Evolutionary conservation across 495 filamentous ascomycete species (phyloP).

Genomic region (Terfezia claveryi): DNA sequence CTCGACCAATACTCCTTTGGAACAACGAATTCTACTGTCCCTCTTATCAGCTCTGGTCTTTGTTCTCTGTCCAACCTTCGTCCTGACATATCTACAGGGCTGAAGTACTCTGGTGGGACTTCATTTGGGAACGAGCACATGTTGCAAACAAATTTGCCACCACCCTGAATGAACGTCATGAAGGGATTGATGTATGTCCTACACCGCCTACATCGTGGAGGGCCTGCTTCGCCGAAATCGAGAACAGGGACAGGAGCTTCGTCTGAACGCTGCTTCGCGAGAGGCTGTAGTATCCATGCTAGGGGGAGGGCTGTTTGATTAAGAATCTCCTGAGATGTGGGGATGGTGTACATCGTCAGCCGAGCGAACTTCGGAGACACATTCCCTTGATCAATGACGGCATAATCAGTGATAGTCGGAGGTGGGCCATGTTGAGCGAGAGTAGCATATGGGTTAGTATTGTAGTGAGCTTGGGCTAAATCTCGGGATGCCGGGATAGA

Average conservation of each 20-base stretch:
- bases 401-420: constrained; percentile 71
- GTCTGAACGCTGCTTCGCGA: constrained; percentile 63
- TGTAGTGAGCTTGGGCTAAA: constrained; percentile 56
- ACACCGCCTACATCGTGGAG: constrained; percentile 82
- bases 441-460: constrained; percentile 72
- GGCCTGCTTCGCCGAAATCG: constrained; percentile 82
- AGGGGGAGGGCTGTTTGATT: constrained; percentile 59
- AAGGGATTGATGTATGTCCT: constrained; percentile 97
- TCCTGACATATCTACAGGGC: constrained; percentile 69
- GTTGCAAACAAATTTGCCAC: constrained; percentile 94
- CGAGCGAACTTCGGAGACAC: constrained; percentile 86
- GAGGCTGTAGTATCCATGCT: constrained; percentile 70
- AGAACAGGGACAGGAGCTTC: constrained; percentile 78
- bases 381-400: constrained; percentile 88
- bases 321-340: constrained; percentile 59
- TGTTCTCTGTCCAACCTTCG: constrained; percentile 72
- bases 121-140: constrained; percentile 97
- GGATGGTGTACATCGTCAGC: constrained; percentile 79
- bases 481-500: constrained; percentile 78
- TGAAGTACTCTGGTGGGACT: constrained; percentile 77
- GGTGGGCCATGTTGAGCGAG: constrained; percentile 82
- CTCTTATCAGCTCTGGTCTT: constrained; percentile 68
- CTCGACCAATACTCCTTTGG: constrained; percentile 98
- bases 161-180: constrained; percentile 86
- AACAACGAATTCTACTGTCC: constrained; percentile 87